Conservation (phyloP, 257 asterid genomes). For the Petrea volubilis region DNA sequence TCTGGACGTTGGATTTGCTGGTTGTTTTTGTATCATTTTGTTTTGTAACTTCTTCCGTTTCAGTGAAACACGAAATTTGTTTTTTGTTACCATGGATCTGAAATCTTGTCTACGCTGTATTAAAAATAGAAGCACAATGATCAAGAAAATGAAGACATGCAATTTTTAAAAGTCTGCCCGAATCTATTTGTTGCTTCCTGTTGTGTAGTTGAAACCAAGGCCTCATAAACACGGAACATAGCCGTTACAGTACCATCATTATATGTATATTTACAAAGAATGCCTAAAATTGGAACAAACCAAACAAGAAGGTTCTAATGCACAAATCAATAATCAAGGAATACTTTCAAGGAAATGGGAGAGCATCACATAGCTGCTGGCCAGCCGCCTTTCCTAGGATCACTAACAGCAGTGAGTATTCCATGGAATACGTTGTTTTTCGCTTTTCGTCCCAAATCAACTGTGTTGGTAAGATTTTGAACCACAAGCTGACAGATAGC, state of each 20-base stretch:
- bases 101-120: neutral
- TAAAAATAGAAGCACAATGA: neutral
- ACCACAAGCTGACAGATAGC: conserved; percentile 71
- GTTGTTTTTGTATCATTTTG: conserved; percentile 1
- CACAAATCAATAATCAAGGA: neutral
- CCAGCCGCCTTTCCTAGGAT: conserved; percentile 80
- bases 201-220: neutral
- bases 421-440: conserved; percentile 33
- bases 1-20: neutral
- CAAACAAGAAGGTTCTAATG: neutral
- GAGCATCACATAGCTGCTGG: conserved; percentile 67
- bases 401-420: conserved; percentile 66
- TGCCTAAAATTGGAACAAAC: neutral
- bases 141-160: neutral
- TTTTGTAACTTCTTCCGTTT: neutral
- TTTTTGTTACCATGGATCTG: neutral
- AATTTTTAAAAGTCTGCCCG: neutral
- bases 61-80: neutral
- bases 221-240: neutral
- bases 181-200: neutral
- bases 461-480: conserved; percentile 37
- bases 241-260: neutral
- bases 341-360: no score
- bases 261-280: neutral
- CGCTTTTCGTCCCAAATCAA: conserved; percentile 24